Percentiles rank a stretch among this genome's conserved stretches.
Conservation (phyloP, 2,329 filamentous ascomycete genomes). For the Aspergillus uvarum region DNA sequence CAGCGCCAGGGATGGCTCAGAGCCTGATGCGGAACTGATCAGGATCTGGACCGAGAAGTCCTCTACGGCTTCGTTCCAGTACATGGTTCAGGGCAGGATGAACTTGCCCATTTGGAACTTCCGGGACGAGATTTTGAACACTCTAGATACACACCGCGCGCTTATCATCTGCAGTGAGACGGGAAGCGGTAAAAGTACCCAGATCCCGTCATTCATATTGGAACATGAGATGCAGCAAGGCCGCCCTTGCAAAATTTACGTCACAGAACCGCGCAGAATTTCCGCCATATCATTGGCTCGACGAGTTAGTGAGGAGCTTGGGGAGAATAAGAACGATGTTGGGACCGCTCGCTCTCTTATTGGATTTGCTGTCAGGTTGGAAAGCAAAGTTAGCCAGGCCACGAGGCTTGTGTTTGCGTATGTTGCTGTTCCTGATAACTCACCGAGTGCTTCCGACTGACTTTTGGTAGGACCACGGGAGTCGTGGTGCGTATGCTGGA, state of each 20-base stretch:
- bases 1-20: slow-evolving; percentile 22
- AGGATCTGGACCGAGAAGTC: slow-evolving; percentile 55
- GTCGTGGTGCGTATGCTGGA: slow-evolving; percentile 99
- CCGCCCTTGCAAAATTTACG: slow-evolving; percentile 85
- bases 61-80: slow-evolving; percentile 61
- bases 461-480: slow-evolving; percentile 56
- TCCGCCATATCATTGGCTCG: slow-evolving; percentile 92
- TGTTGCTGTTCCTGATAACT: slow-evolving; percentile 16
- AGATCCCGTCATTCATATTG: slow-evolving; percentile 90
- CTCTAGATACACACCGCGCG: slow-evolving; percentile 77
- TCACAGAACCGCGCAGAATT: slow-evolving; percentile 91
- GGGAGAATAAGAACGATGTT: slow-evolving; percentile 77
- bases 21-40: slow-evolving; percentile 44
- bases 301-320: slow-evolving; percentile 91
- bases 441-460: slow-evolving; percentile 12
- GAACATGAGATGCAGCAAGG: slow-evolving; percentile 83
- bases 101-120: slow-evolving; percentile 90
- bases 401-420: slow-evolving; percentile 89
- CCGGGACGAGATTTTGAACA: slow-evolving; percentile 70
- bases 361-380: slow-evolving; percentile 90
- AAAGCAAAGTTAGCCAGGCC: slow-evolving; percentile 78
- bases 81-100: slow-evolving; percentile 75
- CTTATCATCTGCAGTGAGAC: slow-evolving; percentile 96
- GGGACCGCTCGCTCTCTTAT: slow-evolving; percentile 82
- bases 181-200: slow-evolving; percentile 94